These are phyloP conservation scores for Alternaria arbusti DNA, from an alignment of 2,329 filamentous ascomycete genomes.

Conservation along the genomic window DNA sequence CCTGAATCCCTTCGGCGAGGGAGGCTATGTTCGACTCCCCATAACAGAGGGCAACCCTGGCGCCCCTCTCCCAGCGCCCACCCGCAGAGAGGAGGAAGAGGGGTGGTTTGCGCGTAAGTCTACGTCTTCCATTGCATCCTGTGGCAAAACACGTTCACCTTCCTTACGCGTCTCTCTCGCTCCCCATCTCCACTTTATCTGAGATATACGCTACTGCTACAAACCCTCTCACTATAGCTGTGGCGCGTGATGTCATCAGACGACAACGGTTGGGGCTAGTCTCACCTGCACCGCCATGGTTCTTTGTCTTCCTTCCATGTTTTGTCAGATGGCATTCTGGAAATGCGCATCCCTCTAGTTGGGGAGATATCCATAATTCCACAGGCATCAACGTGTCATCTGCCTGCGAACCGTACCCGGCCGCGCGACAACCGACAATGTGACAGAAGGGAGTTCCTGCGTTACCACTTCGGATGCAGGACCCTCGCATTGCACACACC, in stretches of 20 bases:
- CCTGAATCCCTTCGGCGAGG: constrained; percentile 84
- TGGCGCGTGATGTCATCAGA: constrained; percentile 39
- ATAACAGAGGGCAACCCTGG: constrained; percentile 77
- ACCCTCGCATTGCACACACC: constrained; percentile 45
- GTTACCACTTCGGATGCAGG: constrained; percentile 47
- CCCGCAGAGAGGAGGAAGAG: constrained; percentile 89
- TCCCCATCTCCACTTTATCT: constrained; percentile 15
- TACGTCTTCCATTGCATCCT: constrained; percentile 43
- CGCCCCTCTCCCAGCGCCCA: constrained; percentile 84
- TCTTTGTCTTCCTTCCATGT: constrained; percentile 15
- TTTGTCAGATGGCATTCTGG: constrained; percentile 28
- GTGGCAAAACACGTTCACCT: constrained; percentile 23
- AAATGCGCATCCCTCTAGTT: constrained; percentile 20
- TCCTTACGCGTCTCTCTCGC: constrained; percentile 13
- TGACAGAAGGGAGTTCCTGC: constrained; percentile 53
- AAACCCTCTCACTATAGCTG: constrained; percentile 3
- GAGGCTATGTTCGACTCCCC: constrained; percentile 89
- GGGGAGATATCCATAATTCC: constrained; percentile 8
- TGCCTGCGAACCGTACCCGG: constrained; percentile 36
- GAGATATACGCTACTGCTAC: constrained; percentile 8
- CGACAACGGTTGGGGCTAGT: constrained; percentile 32
- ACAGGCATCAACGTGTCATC: constrained; percentile 29
- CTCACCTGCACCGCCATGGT: constrained; percentile 30
- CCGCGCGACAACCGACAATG: constrained; percentile 26
- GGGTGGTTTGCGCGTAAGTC: constrained; percentile 91